These are phyloP conservation scores for Epichloe aotearoae DNA, from an alignment of 2,329 filamentous ascomycete genomes.

Conservation along the genomic window DNA sequence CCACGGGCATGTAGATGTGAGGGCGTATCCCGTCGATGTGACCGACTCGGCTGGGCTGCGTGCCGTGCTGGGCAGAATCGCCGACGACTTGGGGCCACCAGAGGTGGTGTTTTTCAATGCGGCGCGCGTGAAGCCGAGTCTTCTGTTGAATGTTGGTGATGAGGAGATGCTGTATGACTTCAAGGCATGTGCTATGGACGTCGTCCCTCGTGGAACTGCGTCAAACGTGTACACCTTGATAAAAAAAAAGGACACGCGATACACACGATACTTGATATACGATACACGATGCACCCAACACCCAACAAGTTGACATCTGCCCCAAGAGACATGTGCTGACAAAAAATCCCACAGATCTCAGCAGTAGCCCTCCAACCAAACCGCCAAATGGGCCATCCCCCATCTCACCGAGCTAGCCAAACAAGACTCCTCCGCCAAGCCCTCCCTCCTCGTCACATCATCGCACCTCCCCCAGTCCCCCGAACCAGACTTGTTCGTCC, in stretches of 20 bases:
- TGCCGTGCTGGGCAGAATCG: background rate
- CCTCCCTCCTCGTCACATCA: constrained; percentile 35
- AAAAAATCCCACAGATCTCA: constrained; percentile 21
- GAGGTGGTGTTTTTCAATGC: constrained; percentile 40
- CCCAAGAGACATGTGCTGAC: too few relatives aligned
- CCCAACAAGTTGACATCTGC: too few relatives aligned
- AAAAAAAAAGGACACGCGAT: background rate
- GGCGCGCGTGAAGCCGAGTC: constrained; percentile 29
- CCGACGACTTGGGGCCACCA: constrained; percentile 23
- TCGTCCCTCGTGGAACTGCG: too few relatives aligned
- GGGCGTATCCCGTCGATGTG: constrained; percentile 31
- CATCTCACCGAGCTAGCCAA: constrained; percentile 21
- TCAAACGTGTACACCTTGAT: too few relatives aligned
- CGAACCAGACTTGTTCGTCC: constrained; percentile 30
- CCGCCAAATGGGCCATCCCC: constrained; percentile 36
- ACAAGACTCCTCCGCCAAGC: constrained; percentile 18
- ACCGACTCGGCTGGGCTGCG: constrained; percentile 15
- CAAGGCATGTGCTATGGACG: constrained; percentile 20
- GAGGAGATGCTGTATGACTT: constrained; percentile 36
- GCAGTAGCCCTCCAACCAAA: constrained; percentile 34
- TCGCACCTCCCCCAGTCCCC: constrained; percentile 35
- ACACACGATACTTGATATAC: too few relatives aligned
- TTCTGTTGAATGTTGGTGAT: constrained; percentile 26
- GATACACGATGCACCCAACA: too few relatives aligned
- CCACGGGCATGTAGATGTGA: constrained; percentile 17